Percentiles rank a stretch among this genome's conserved stretches.
These are phyloP conservation scores for Suillus variegatus DNA, from an alignment of 768 basidiomycete genomes.

Conservation along the genomic window DNA sequence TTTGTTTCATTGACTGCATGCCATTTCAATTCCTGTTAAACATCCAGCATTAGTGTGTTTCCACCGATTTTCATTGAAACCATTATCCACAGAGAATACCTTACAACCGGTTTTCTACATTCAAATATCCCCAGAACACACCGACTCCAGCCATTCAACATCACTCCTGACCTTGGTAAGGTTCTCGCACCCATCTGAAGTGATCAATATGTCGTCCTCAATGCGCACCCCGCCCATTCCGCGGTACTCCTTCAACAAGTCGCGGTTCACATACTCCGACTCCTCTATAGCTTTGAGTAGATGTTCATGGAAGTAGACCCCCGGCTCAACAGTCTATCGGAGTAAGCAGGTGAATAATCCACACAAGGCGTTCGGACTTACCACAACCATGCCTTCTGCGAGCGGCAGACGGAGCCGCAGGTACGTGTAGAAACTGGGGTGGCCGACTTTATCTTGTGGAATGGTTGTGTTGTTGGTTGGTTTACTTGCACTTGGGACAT, in stretches of 20 bases:
- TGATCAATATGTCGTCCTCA: slow-evolving; percentile 89
- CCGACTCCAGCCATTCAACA: slow-evolving; percentile 75
- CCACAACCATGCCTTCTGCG: slow-evolving; percentile 81
- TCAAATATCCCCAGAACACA: slow-evolving; percentile 68
- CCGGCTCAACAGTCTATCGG: slow-evolving; percentile 86
- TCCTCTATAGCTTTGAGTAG: slow-evolving; percentile 30
- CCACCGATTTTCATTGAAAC: neutral
- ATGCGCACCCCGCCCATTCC: slow-evolving; percentile 90
- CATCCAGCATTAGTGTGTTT: neutral
- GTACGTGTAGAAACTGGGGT: slow-evolving; percentile 75
- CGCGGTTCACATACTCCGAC: slow-evolving; percentile 41
- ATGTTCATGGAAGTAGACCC: slow-evolving; percentile 83
- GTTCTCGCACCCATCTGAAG: slow-evolving; percentile 73
- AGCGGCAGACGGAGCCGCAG: slow-evolving; percentile 78
- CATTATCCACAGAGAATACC: neutral
- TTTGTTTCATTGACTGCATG: neutral
- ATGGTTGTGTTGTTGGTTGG: slow-evolving; percentile 61
- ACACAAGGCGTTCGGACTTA: slow-evolving; percentile 39
- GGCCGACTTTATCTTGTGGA: slow-evolving; percentile 37
- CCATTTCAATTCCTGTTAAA: neutral
- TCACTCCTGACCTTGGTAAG: slow-evolving; percentile 85
- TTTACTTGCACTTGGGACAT: slow-evolving; percentile 82
- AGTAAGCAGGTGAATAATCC: slow-evolving; percentile 8
- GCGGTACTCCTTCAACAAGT: slow-evolving; percentile 70
- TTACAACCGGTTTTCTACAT: neutral